Conservation (phyloP, 2,329 filamentous ascomycete genomes). For the Hymenotorrendiella dingleyae region DNA sequence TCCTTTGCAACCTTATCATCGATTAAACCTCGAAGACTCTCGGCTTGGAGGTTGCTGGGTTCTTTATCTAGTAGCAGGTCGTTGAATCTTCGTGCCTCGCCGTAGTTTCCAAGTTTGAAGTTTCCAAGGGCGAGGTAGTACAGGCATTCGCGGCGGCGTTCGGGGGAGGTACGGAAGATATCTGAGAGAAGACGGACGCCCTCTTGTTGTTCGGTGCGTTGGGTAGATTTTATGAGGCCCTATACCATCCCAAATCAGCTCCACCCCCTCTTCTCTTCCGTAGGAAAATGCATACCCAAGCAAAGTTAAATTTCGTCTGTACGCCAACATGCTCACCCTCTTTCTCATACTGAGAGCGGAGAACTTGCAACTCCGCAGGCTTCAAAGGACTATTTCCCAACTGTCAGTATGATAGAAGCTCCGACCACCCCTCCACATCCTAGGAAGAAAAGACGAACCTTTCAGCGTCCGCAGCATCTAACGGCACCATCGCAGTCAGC, state of each 20-base stretch:
- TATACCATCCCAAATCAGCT: too few relatives aligned
- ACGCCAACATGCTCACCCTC: conserved; percentile 95
- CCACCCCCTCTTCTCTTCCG: too few relatives aligned
- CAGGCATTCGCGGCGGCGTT: conserved; percentile 92
- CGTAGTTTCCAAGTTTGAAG: conserved; percentile 98
- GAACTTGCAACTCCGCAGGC: conserved; percentile 83
- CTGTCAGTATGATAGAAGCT: too few relatives aligned
- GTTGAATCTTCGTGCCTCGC: conserved; percentile 90
- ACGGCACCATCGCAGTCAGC: conserved; percentile 26
- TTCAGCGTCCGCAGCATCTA: conserved; percentile 97
- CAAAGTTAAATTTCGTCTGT: conserved; percentile 99
- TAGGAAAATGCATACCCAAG: conserved; percentile 70
- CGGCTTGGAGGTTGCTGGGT: conserved; percentile 83
- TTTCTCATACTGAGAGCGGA: conserved; percentile 92
- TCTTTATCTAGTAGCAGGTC: conserved; percentile 87
- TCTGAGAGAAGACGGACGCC: conserved; percentile 90
- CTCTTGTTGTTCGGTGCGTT: conserved; percentile 82
- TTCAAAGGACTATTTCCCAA: conserved; percentile 83
- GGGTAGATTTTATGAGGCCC: conserved; percentile 91
- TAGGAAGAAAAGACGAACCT: conserved; percentile 54
- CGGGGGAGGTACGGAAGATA: conserved; percentile 89
- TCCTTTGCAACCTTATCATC: conserved; percentile 96
- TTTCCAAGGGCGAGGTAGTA: conserved; percentile 97
- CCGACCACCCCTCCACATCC: too few relatives aligned
- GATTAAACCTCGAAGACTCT: conserved; percentile 79